Percentiles rank a stretch among this genome's conserved stretches.
These are phyloP conservation scores for Morella rubra DNA, from an alignment of 306 rosid species.

Conservation along the genomic window DNA sequence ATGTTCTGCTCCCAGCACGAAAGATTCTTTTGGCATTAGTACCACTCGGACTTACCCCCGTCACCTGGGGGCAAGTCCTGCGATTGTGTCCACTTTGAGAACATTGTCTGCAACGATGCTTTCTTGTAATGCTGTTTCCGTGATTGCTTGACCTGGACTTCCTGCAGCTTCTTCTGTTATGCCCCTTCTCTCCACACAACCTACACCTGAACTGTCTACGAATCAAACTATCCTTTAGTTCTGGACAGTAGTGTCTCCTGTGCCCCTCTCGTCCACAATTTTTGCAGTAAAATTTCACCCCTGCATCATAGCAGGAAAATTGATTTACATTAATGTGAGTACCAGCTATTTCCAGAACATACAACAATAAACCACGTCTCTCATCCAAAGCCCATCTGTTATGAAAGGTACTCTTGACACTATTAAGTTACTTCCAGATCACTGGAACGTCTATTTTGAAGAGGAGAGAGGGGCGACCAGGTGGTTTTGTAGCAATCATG, in stretches of 20 bases:
- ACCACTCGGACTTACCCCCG: constrained; percentile 12
- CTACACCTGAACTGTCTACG: constrained; percentile 51
- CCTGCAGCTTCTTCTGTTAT: constrained; percentile 76
- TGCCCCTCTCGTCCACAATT: constrained; percentile 95
- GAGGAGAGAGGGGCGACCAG: not conserved
- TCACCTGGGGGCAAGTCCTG: constrained; percentile 51
- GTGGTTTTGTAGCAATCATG: not conserved
- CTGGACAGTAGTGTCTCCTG: constrained; percentile 84
- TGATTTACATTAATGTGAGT: constrained; percentile 7
- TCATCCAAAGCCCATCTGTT: not conserved
- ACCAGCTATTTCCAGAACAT: not conserved
- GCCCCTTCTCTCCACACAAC: constrained; percentile 75
- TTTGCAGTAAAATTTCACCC: constrained; percentile 73
- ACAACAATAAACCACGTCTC: not conserved
- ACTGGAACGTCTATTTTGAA: not conserved
- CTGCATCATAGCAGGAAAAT: constrained; percentile 41
- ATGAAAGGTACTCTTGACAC: not conserved
- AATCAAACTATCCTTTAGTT: constrained; percentile 48
- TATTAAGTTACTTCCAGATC: not conserved
- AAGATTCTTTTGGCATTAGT: constrained; percentile 15
- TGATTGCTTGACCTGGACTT: constrained; percentile 36
- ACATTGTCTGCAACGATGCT: constrained; percentile 53
- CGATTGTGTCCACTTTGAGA: constrained; percentile 63
- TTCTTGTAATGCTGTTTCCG: constrained; percentile 34
- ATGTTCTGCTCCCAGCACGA: constrained; percentile 30